These are phyloP conservation scores for Chamaenerion angustifolium DNA, from an alignment of 345 rosid genomes.

Conservation along the genomic window DNA sequence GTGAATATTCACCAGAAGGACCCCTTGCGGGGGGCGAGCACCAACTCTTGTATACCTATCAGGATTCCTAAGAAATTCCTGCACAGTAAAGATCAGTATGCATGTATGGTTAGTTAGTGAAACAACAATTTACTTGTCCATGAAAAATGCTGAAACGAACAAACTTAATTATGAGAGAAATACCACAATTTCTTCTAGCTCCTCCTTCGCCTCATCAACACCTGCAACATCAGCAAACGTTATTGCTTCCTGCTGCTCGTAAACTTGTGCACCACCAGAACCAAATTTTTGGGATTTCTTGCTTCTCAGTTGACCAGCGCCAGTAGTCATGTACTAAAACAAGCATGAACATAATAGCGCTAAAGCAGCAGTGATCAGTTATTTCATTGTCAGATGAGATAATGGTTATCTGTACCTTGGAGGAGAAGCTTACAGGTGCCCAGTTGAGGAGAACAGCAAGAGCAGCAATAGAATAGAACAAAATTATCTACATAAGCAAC, in stretches of 20 bases:
- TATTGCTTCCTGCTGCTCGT: conserved; percentile 62
- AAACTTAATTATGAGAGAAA: neutral
- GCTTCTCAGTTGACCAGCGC: conserved; percentile 69
- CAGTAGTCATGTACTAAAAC: conserved; percentile 26
- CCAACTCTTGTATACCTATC: conserved; percentile 71
- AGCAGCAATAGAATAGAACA: conserved; percentile 54
- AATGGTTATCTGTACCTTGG: neutral
- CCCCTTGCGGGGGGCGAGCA: conserved; percentile 97
- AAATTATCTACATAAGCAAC: conserved; percentile 46
- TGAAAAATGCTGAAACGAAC: conserved; percentile 1
- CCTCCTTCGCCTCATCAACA: conserved; percentile 97
- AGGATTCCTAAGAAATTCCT: conserved; percentile 95
- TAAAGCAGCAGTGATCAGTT: no score
- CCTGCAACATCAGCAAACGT: conserved; percentile 97
- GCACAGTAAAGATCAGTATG: conserved; percentile 16
- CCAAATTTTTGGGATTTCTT: conserved; percentile 44
- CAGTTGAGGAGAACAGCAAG: conserved; percentile 73
- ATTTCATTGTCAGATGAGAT: neutral
- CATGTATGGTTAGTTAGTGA: conserved; percentile 6
- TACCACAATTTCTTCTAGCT: conserved; percentile 97
- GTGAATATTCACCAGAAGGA: conserved; percentile 51
- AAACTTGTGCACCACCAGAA: conserved; percentile 41
- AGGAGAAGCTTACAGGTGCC: conserved; percentile 64
- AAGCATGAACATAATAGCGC: no score
- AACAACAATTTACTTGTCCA: conserved; percentile 1